These are phyloP conservation scores for Yarrowia hollandica DNA, from an alignment of 805 yeast genomes.

Conservation along the genomic window DNA sequence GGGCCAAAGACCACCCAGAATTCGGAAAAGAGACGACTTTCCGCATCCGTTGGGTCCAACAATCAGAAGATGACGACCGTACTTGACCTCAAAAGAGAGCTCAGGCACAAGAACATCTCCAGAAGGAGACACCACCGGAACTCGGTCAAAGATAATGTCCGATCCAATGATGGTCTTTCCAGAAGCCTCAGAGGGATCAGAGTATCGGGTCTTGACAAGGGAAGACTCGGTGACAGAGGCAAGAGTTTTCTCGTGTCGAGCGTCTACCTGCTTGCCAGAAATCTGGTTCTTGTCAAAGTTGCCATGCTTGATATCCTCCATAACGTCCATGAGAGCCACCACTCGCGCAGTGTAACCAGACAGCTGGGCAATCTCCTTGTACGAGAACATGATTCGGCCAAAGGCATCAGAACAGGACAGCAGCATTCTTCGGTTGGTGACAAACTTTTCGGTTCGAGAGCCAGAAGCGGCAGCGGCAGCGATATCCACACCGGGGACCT, in stretches of 20 bases:
- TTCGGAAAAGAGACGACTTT: slow-evolving; percentile 85
- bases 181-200: slow-evolving; percentile 30
- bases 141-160: slow-evolving; percentile 63
- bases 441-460: slow-evolving; percentile 68
- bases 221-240: slow-evolving; percentile 4
- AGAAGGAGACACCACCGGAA: slow-evolving; percentile 84
- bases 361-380: slow-evolving; percentile 79
- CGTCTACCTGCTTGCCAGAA: slow-evolving; percentile 31
- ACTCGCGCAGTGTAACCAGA: slow-evolving; percentile 80
- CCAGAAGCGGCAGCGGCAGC: slow-evolving; percentile 33
- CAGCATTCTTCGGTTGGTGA: slow-evolving; percentile 81
- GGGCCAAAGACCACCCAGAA: slow-evolving; percentile 94
- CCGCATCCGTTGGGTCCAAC: slow-evolving; percentile 98
- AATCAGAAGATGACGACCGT: slow-evolving; percentile 81
- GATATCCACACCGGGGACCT: slow-evolving; percentile 48
- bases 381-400: slow-evolving; percentile 81
- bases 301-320: slow-evolving; percentile 52
- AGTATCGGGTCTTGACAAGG: slow-evolving; percentile 13
- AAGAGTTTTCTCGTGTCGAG: slow-evolving; percentile 32
- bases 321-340: slow-evolving; percentile 63
- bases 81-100: slow-evolving; percentile 68
- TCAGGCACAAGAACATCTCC: slow-evolving; percentile 68
- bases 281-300: slow-evolving; percentile 39
- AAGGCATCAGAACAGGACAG: slow-evolving; percentile 84
- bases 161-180: slow-evolving; percentile 50